phyloP scores from a whole-genome alignment of 176 grass and related monocot genomes.

The Poa pratensis region DNA sequence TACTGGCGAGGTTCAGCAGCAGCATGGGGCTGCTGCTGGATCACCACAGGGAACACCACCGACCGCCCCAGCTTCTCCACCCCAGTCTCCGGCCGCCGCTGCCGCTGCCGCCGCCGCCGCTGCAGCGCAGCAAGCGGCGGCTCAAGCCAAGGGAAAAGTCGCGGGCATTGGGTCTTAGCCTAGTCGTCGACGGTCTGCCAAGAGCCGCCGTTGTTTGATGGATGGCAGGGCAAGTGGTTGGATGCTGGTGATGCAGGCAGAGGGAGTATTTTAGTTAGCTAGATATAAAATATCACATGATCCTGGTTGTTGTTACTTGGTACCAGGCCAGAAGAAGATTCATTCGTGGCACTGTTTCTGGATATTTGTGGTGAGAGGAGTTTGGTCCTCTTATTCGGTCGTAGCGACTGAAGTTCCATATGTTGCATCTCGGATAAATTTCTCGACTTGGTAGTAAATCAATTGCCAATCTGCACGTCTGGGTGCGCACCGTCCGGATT shows the following conservation, averaged over 20 bases:
- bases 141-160: slow-evolving; percentile 69
- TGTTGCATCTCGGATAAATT: neutral
- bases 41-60: slow-evolving; percentile 45
- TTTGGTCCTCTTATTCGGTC: neutral
- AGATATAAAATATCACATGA: neutral
- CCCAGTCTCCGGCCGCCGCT: slow-evolving; percentile 48
- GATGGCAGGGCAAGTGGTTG: neutral
- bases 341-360: neutral
- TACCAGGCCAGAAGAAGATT: neutral
- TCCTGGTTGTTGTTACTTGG: neutral
- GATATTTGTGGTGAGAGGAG: neutral
- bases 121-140: slow-evolving; percentile 66
- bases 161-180: slow-evolving; percentile 73
- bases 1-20: slow-evolving; percentile 40
- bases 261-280: neutral
- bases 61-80: slow-evolving; percentile 17
- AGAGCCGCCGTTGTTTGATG: neutral
- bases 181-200: neutral
- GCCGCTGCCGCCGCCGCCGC: slow-evolving; percentile 34
- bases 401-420: neutral
- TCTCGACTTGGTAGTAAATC: too few relatives aligned
- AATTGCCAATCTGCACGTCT: too few relatives aligned
- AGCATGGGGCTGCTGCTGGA: slow-evolving; percentile 37
- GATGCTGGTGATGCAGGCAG: neutral
- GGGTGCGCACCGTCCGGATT: too few relatives aligned